Conservation (phyloP, 2,329 filamentous ascomycete genomes). For the Fusarium coicis region DNA sequence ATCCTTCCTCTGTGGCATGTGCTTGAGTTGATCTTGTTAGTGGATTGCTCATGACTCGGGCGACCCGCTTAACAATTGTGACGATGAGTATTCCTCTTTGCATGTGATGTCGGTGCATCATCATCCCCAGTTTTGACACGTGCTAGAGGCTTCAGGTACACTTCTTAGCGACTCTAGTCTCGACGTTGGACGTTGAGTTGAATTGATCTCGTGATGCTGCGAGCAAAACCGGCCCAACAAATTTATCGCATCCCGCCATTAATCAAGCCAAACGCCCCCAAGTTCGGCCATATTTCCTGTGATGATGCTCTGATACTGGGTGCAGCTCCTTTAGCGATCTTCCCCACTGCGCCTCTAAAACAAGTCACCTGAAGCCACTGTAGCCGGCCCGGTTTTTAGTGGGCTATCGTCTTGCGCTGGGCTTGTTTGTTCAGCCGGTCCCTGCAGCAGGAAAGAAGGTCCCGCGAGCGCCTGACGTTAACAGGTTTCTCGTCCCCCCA, state of each 20-base stretch:
- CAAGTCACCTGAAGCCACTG: constrained; percentile 36
- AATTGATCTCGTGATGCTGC: constrained; percentile 29
- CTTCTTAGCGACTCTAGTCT: constrained; percentile 5
- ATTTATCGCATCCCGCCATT: neutral
- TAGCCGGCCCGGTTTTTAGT: constrained; percentile 40
- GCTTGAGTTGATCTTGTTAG: constrained; percentile 34
- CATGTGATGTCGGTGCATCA: constrained; percentile 41
- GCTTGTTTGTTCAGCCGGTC: constrained; percentile 36
- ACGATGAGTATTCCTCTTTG: constrained; percentile 26
- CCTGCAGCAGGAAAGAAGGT: constrained; percentile 39
- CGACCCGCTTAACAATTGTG: constrained; percentile 26
- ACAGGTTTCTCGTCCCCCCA: constrained; percentile 35
- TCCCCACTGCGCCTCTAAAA: constrained; percentile 32
- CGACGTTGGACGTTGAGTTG: neutral
- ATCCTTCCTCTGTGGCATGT: constrained; percentile 19
- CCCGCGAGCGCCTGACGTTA: constrained; percentile 35
- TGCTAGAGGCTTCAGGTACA: constrained; percentile 40
- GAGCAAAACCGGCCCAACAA: constrained; percentile 1
- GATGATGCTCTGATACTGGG: constrained; percentile 13
- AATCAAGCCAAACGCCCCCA: constrained; percentile 5
- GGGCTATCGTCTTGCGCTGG: constrained; percentile 15
- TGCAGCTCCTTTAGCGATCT: constrained; percentile 35
- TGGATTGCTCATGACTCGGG: constrained; percentile 30
- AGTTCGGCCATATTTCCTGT: constrained; percentile 4
- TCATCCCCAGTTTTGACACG: constrained; percentile 44